Percentiles rank a stretch among this genome's conserved stretches.
Evolutionary conservation across 495 filamentous ascomycete genomes (phyloP).

Genomic region (Apiosordaria backusii): DNA sequence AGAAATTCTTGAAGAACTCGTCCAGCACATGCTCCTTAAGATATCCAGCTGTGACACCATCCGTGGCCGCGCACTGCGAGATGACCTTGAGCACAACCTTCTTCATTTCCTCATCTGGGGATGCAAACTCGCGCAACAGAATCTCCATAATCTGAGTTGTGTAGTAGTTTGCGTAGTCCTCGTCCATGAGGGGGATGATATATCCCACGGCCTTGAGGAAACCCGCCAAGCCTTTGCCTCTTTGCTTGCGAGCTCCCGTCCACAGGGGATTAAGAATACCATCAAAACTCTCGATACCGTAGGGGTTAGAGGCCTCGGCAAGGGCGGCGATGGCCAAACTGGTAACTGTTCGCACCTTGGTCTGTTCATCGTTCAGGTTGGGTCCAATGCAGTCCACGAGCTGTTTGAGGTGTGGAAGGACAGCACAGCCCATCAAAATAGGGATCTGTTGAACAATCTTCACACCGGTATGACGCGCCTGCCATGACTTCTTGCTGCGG

Average conservation of each 20-base stretch:
- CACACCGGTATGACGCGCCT: slow-evolving; percentile 97
- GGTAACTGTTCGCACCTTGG: slow-evolving; percentile 94
- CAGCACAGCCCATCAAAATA: slow-evolving; percentile 98
- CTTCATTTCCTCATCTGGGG: slow-evolving; percentile 99
- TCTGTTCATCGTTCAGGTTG: slow-evolving; percentile 95
- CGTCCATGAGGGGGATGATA: slow-evolving; percentile 98
- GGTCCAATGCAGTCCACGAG: slow-evolving; percentile 95
- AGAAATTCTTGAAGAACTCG: slow-evolving; percentile 99
- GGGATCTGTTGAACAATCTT: slow-evolving; percentile 99
- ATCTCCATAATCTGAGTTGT: slow-evolving; percentile 99
- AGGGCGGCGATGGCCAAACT: slow-evolving; percentile 92
- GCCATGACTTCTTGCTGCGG: slow-evolving; percentile 98
- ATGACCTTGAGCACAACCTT: slow-evolving; percentile 97
- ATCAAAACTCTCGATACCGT: slow-evolving; percentile 98
- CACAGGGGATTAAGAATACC: slow-evolving; percentile 95
- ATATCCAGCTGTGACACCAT: slow-evolving; percentile 91
- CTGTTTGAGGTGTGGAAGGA: slow-evolving; percentile 92
- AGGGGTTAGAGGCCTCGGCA: slow-evolving; percentile 94
- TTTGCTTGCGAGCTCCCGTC: slow-evolving; percentile 92
- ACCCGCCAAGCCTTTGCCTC: slow-evolving; percentile 91
- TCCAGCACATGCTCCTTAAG: slow-evolving; percentile 91
- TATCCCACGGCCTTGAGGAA: slow-evolving; percentile 98
- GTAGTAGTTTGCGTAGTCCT: slow-evolving; percentile 99
- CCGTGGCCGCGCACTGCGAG: slow-evolving; percentile 91
- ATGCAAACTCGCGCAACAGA: slow-evolving; percentile 89